These are phyloP conservation scores for Ophiostoma populinum DNA, from an alignment of 2,329 filamentous ascomycete species.

Conservation along the genomic window DNA sequence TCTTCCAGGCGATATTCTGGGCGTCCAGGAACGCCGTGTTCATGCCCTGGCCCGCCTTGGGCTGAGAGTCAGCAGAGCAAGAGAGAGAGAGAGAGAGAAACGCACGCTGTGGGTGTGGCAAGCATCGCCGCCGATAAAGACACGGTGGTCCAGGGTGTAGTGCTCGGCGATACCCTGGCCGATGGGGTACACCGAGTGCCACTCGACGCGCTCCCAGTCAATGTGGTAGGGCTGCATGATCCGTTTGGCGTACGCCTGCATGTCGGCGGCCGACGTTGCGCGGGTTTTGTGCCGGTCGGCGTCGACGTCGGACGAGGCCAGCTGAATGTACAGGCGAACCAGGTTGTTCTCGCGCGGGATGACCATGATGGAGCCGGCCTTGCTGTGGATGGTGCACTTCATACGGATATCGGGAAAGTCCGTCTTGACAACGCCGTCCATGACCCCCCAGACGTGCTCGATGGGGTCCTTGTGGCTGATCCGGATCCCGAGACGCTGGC, in stretches of 20 bases:
- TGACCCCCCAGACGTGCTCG: conserved; percentile 58
- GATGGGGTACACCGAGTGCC: conserved; percentile 64
- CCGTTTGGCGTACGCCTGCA: conserved; percentile 46
- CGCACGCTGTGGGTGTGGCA: conserved; percentile 61
- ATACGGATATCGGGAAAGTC: conserved; percentile 68
- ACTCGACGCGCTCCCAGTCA: conserved; percentile 49
- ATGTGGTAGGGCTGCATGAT: conserved; percentile 51
- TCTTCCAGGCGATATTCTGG: conserved; percentile 88
- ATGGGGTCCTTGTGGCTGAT: conserved; percentile 56
- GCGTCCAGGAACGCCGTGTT: conserved; percentile 68
- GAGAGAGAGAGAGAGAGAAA: conserved; percentile 19
- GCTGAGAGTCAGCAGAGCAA: conserved; percentile 17
- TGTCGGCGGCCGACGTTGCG: conserved; percentile 44
- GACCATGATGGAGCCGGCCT: conserved; percentile 60
- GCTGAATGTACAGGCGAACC: conserved; percentile 54
- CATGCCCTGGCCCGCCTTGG: conserved; percentile 67
- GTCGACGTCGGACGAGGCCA: conserved; percentile 38
- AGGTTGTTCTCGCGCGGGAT: conserved; percentile 56
- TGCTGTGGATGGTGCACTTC: conserved; percentile 61
- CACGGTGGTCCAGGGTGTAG: conserved; percentile 49
- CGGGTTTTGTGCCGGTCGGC: conserved; percentile 38
- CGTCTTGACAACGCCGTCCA: conserved; percentile 55
- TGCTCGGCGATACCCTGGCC: conserved; percentile 55
- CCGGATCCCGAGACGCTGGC: conserved; percentile 48
- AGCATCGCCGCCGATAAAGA: conserved; percentile 63